Base-by-base conservation (phyloP, 1,284 basidiomycete genomes). In the Heterobasidion annosum region DNA sequence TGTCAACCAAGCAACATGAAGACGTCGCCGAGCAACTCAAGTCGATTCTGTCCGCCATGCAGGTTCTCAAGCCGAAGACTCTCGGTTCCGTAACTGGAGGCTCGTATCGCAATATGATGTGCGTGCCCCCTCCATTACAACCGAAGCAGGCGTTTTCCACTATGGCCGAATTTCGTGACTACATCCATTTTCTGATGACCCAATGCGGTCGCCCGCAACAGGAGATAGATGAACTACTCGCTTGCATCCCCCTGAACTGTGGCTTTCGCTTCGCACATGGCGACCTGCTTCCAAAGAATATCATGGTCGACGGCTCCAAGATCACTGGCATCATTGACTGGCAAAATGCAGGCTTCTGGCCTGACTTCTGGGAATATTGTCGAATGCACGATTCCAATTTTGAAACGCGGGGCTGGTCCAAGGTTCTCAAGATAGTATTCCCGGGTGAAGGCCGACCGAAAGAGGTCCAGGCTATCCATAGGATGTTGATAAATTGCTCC, bases 251-350 rank as follows among this genome's bases (percentile, higher is more conserved):
- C 19, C 54, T 52, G 15, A 55, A 65, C 54, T 60, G 58, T 25
- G 4, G 34, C 18, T 46, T 59, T 2, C 53, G 51, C 47, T 64
- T 68, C 37, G 56, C 63, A 15, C 66, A 68, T 48, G 64, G 61
- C 10, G 64, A 66, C 53, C 58, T 68, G 12, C 51, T 64, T 12
- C 64, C 64, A 9, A 48, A 56, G 44, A 68, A 68, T 52, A 65
- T 67, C 52, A 57, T 67, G 8, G 65, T 68, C 16, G 50, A 64
- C 16, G 66, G 63, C 5, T 61, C 58, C 5, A 61, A 37, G n/a
- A 59, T 68, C 44, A 67, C 65, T 15, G 65, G 44, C 40, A 59
- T 68, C 50, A 56, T 68, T 42, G 66, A 68, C 53, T 68, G 67
- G 66, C 62, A 51, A 19, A 62, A 57, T 45, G 63, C 63, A 47